Conservation (phyloP, 257 asterid genomes). For the Ballota nigra region DNA sequence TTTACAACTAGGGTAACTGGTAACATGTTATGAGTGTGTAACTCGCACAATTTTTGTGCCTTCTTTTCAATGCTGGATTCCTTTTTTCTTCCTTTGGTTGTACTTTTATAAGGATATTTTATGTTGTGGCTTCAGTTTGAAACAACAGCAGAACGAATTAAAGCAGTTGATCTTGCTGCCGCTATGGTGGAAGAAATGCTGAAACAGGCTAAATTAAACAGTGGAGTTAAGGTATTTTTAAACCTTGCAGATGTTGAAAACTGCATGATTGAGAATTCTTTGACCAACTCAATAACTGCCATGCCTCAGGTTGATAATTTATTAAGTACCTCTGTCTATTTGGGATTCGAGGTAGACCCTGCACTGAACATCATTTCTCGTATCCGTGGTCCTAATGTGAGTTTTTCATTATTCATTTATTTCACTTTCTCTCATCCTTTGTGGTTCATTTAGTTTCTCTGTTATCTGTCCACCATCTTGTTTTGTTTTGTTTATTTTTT, state of each 20-base stretch:
- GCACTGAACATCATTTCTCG: constrained; percentile 63
- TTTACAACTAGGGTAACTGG: background rate
- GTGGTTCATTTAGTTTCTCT: constrained; percentile 19
- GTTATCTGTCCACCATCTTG: background rate
- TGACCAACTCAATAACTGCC: constrained; percentile 14
- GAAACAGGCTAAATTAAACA: constrained; percentile 50
- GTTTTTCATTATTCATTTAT: constrained; percentile 29
- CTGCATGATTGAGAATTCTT: constrained; percentile 11
- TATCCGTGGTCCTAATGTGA: constrained; percentile 98
- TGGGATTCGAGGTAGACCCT: constrained; percentile 93
- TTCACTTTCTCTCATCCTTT: background rate
- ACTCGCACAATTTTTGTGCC: background rate
- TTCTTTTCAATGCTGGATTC: background rate
- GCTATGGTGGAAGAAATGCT: constrained; percentile 95
- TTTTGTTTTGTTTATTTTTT: background rate
- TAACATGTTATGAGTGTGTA: constrained; percentile 11
- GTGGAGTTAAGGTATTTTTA: constrained; percentile 55
- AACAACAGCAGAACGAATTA: constrained; percentile 78
- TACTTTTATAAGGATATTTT: constrained; percentile 21
- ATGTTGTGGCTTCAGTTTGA: constrained; percentile 65
- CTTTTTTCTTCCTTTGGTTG: constrained; percentile 8
- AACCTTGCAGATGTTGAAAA: constrained; percentile 13
- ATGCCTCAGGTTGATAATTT: constrained; percentile 60
- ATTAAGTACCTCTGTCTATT: constrained; percentile 63
- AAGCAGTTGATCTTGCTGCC: constrained; percentile 95